A percentile compares a stretch with the other conserved stretches of the same genome.
Conservation (phyloP, 306 rosid species). For the Malus domestica region ASM211411v1 NC_041793.1:27239501-27240000, state of each 20-base stretch:
- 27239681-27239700: too few species aligned
- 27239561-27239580: background rate
- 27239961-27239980: background rate
- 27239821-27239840: too few species aligned
- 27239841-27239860: too few species aligned
- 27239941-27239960: background rate
- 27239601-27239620: background rate
- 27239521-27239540: too few species aligned
- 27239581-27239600: background rate
- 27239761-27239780: too few species aligned
- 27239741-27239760: too few species aligned
- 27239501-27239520: too few species aligned
- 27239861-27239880: background rate
- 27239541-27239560: too few species aligned
- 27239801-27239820: background rate
- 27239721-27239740: too few species aligned
- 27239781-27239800: too few species aligned
- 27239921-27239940: background rate
- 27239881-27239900: background rate
- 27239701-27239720: too few species aligned
- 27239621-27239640: background rate
- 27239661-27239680: too few species aligned
- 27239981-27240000: background rate
- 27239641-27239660: background rate
- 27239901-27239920: slow-evolving; percentile 7